A percentile compares a stretch with the other conserved stretches of the same genome.
phyloP scores from a whole-genome alignment of 345 rosid genomes.

The Gossypium herbaceum region DNA sequence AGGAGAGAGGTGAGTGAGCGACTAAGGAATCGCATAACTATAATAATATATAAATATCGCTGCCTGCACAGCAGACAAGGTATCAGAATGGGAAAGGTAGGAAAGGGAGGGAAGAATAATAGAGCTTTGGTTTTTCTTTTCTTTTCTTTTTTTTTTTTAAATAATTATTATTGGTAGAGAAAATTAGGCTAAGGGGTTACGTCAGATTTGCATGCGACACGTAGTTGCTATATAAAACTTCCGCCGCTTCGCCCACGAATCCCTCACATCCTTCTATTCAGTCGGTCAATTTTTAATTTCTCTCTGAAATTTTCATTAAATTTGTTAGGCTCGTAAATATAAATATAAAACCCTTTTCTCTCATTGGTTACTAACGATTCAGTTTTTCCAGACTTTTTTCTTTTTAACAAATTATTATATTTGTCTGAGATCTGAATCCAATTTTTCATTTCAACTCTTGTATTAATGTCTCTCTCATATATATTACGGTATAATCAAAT shows the following conservation, averaged over 20 bases:
- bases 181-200: constrained; percentile 9
- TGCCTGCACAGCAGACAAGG: neutral
- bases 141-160: neutral
- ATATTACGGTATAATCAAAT: neutral
- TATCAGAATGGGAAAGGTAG: constrained; percentile 15
- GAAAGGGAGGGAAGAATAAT: constrained; percentile 1
- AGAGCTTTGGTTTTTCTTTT: neutral
- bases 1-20: neutral
- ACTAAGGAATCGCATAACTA: neutral
- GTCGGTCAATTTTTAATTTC: constrained; percentile 9
- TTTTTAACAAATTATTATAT: neutral
- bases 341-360: neutral
- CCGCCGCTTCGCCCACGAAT: constrained; percentile 33
- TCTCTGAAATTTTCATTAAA: neutral
- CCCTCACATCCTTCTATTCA: neutral
- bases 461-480: neutral
- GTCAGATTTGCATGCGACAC: constrained; percentile 28
- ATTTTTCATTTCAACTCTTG: neutral
- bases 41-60: neutral
- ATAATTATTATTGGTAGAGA: constrained; percentile 18
- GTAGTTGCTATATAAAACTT: neutral
- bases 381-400: neutral
- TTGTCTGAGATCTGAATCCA: neutral
- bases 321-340: neutral
- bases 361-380: neutral